Conservation (phyloP, 2,329 filamentous ascomycete species). For the Trichoderma semiorbis region DNA sequence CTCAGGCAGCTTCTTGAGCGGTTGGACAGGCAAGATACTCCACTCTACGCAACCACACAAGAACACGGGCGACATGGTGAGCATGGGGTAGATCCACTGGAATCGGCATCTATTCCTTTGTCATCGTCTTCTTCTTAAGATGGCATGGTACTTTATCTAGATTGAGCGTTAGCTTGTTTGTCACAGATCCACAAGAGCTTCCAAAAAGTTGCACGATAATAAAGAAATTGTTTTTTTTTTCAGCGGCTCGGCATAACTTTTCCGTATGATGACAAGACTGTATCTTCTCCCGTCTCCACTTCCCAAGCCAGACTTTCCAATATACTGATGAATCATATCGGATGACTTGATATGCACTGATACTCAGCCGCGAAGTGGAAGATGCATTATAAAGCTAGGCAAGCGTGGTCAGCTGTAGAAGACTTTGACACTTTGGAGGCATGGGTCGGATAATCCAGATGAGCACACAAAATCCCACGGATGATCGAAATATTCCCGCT, state of each 20-base stretch:
- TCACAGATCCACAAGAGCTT: background rate
- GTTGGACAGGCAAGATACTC: background rate
- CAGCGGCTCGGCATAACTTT: background rate
- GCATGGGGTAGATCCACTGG: background rate
- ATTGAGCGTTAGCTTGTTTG: background rate
- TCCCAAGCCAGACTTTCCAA: background rate
- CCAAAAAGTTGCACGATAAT: background rate
- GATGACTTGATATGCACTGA: background rate
- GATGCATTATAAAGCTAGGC: background rate
- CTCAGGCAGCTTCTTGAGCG: background rate
- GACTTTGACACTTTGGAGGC: background rate
- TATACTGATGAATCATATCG: background rate
- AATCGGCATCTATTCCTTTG: background rate
- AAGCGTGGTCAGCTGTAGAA: background rate
- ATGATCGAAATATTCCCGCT: background rate
- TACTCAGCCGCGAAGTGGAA: background rate
- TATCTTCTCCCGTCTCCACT: background rate
- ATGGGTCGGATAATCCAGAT: background rate
- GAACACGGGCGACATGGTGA: background rate
- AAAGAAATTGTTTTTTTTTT: background rate
- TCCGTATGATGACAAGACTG: background rate
- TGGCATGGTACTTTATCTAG: background rate
- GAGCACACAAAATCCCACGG: background rate
- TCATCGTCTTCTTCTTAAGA: background rate
- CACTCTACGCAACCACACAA: background rate